Evolutionary conservation across 129 eudicot genomes (phyloP), one percentile per base, ranked within the genome.

Genomic region (Centella asiatica): DNA sequence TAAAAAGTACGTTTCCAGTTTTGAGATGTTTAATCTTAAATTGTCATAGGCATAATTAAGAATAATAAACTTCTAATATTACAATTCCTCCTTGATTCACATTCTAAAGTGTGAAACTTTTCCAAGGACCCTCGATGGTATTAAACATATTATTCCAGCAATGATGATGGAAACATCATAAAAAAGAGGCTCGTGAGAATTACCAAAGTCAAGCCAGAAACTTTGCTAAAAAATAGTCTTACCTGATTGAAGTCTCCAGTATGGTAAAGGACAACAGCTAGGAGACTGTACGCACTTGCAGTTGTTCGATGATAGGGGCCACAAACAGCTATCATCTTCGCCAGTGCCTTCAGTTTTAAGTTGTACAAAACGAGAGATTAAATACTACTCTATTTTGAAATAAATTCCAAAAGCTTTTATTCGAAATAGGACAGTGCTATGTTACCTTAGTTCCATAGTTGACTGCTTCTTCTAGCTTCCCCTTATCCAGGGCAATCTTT

Each of bases 211-310:
- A 55, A 60, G 31, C 52, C 2, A 34, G 18, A 28, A 54, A 6
- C n/a, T 22, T 27, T 9, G 8, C 22, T 0, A 24, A 24, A 54
- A 18, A 23, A 58, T 37, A 14, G 14, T 31, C 48, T 64, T 77
- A 92, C 99, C 99, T 93, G 99, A 88, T 93, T 93, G 61, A 93
- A 93, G 65, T 93, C 99, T 71, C 99, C 99, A 31, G 99, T 93
- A 80, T 93, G 99, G 77, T 93, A 93, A 66, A 93, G 86, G 70
- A 93, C 99, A 34, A 93, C 99, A 40, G 99, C 99, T 49, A 93
- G 85, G 74, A 93, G 99, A 62, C 99, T 93, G 74, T 88, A 93
- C 39, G 99, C 95, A 65, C 99, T 77, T 4, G 99, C 99, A 57
- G 96, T 93, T 57, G 85, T 83, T 76, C 96, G 90, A 75, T 88